Base-by-base conservation (phyloP, 176 grass and related monocot species). In the Cenchrus fungigraminus region DNA sequence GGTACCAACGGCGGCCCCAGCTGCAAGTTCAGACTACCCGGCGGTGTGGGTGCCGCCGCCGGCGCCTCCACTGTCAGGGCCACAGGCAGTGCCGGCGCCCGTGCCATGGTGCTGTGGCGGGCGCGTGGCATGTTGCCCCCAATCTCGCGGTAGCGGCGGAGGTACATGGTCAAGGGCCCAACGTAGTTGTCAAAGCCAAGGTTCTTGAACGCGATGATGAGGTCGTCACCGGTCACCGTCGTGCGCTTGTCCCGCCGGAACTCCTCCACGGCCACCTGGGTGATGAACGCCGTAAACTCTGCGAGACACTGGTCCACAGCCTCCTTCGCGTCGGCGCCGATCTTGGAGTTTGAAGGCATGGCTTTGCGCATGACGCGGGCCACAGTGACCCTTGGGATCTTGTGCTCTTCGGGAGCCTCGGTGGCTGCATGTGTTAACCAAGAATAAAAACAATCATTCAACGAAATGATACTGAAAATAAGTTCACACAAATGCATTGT, bases 181-280 rank as follows among this genome's bases (percentile, higher is more conserved):
- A 71, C 54, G 51, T 79, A 91, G 63, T 87, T 22, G 8, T 52
- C 65, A 16, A 80, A 73, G 28, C 85, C 80, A 2, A 91, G 67
- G 54, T 2, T 49, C 3, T 4, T 17, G 50, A 84, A 64, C 29
- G 85, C 85, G 9, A 43, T 8, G 79, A 87, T 42, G 0, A 91
- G 4, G 67, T 91, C 85, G 0, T 87, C 80, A 2, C 66, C 68
- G 5, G 40, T 76, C n/a, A 91, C 7, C 2, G 13, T 81, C 40
- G 1, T 17, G 1, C 81, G 69, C 8, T 12, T 29, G 12, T 87
- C 60, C 12, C 50, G 57, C 45, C 12, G 14, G 80, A 59, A 73
- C 47, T 29, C 58, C 28, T 25, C 29, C 0, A 8, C 28, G 17
- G 80, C 75, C 60, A 29, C 65, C 0, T 20, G 1, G 4, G 12